Percentiles rank a stretch among this genome's conserved stretches.
These are phyloP conservation scores for Boletus rubescentipes DNA, from an alignment of 768 basidiomycete genomes.

Conservation along the genomic window DNA sequence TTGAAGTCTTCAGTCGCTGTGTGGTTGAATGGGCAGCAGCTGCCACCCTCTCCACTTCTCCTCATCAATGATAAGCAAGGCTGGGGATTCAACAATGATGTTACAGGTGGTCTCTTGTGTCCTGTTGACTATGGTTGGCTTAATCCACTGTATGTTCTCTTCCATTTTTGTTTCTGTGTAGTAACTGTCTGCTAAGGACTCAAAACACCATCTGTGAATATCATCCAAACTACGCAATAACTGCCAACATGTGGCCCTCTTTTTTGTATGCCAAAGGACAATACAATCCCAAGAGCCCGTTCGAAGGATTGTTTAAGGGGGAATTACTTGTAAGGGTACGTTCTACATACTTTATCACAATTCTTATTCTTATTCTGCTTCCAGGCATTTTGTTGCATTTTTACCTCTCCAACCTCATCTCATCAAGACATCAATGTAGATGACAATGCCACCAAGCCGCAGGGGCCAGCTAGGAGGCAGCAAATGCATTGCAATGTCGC, in stretches of 20 bases:
- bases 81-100: not conserved
- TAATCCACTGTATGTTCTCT: not conserved
- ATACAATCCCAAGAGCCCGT: not conserved
- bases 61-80: not conserved
- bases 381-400: not conserved
- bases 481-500: too few species aligned
- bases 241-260: not conserved
- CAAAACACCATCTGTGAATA: not conserved
- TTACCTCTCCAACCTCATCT: not conserved
- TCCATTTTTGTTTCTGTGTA: not conserved
- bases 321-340: not conserved
- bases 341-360: too few species aligned
- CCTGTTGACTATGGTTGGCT: not conserved
- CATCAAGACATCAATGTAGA: not conserved
- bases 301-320: not conserved
- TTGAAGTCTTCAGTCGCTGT: constrained; percentile 1
- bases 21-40: constrained; percentile 9
- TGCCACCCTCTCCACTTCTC: not conserved
- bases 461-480: too few species aligned
- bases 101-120: not conserved
- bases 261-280: not conserved
- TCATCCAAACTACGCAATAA: not conserved
- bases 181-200: not conserved
- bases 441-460: too few species aligned
- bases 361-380: too few species aligned